phyloP scores from a whole-genome alignment of 73 alveolate species.

The Paramecium primaurelia region DNA sequence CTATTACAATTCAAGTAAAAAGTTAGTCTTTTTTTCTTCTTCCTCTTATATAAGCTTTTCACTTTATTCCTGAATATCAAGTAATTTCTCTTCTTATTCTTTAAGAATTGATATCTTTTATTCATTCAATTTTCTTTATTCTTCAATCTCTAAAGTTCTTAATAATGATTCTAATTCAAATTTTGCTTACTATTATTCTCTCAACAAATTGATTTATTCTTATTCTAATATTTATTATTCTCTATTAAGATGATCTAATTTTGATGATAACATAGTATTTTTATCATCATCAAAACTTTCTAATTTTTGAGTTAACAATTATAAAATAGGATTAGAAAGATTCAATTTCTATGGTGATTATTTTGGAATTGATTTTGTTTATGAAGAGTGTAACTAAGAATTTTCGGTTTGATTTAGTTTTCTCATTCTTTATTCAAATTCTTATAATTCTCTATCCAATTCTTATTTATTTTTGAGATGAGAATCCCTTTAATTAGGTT shows the following conservation, averaged over 20 bases:
- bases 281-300: constrained; percentile 17
- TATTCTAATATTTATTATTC: neutral
- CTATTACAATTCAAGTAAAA: neutral
- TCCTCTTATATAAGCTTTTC: neutral
- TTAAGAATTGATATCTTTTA: neutral
- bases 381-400: neutral
- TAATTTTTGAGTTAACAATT: neutral
- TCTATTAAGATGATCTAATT: neutral
- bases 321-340: neutral
- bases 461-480: constrained; percentile 15
- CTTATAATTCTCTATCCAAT: constrained; percentile 1
- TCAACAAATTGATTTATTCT: neutral
- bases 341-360: neutral
- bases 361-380: neutral
- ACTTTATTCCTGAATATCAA: neutral
- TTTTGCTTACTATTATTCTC: neutral
- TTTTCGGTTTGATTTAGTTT: neutral
- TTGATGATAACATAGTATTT: neutral
- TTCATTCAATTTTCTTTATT: neutral
- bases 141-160: neutral
- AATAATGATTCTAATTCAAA: constrained; percentile 1
- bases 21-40: neutral
- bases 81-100: constrained; percentile 28
- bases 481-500: neutral
- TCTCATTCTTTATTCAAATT: neutral